Conservation (phyloP, 2,329 filamentous ascomycete species). For the Eutypella sp. region DNA sequence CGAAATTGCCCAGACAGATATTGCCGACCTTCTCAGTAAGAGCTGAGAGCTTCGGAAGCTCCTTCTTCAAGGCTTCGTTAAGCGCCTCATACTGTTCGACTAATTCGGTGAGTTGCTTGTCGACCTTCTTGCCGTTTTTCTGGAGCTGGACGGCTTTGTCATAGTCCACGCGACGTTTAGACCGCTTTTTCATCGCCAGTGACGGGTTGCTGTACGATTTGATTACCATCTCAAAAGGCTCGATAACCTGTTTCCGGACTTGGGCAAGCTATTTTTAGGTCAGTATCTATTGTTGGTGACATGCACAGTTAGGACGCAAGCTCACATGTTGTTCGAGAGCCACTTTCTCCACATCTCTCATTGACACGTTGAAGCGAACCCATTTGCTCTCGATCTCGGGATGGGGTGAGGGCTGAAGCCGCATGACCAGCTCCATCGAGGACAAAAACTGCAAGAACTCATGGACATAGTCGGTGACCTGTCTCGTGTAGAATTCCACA, state of each 20-base stretch:
- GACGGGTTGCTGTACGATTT: conserved; percentile 79
- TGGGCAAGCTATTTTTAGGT: conserved; percentile 44
- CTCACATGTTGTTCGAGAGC: conserved; percentile 80
- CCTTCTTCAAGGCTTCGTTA: conserved; percentile 89
- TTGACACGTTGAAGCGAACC: conserved; percentile 82
- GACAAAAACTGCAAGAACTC: conserved; percentile 76
- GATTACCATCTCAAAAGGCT: conserved; percentile 74
- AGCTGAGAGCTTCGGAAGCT: conserved; percentile 77
- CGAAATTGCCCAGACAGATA: conserved; percentile 75
- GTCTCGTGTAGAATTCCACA: conserved; percentile 87
- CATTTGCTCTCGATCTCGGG: conserved; percentile 91
- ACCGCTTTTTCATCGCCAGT: conserved; percentile 86
- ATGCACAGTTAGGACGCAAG: conserved; percentile 14
- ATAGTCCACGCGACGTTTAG: conserved; percentile 87
- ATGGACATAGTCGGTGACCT: conserved; percentile 72
- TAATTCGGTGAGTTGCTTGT: conserved; percentile 77
- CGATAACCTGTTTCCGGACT: conserved; percentile 77
- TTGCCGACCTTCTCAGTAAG: conserved; percentile 81
- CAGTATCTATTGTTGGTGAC: conserved; percentile 13
- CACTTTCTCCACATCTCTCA: conserved; percentile 78
- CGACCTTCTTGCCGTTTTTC: conserved; percentile 76
- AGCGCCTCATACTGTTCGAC: conserved; percentile 87
- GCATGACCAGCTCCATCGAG: conserved; percentile 79
- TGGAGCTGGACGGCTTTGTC: conserved; percentile 74
- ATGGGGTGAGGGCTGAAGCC: conserved; percentile 63